These are phyloP conservation scores for Sclerotiophoma versabilis DNA, from an alignment of 2,329 filamentous ascomycete species.

Conservation along the genomic window DNA sequence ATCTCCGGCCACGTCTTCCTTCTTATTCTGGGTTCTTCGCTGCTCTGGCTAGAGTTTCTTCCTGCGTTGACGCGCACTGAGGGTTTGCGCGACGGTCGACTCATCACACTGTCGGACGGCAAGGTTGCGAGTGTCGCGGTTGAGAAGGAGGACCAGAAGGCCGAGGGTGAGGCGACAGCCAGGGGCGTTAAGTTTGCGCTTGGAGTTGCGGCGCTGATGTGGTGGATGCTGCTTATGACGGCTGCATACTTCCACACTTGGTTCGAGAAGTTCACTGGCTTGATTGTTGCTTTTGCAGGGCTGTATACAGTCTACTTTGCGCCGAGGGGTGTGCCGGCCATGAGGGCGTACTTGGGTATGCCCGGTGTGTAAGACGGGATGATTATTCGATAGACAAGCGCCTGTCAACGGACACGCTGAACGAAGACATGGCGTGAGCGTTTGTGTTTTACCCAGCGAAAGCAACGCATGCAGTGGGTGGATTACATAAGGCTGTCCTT, in stretches of 20 bases:
- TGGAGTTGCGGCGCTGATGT: constrained; percentile 72
- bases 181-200: constrained; percentile 63
- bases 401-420: neutral
- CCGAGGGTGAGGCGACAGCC: constrained; percentile 48
- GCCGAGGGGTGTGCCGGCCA: constrained; percentile 53
- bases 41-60: constrained; percentile 83
- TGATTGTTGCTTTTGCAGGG: constrained; percentile 56
- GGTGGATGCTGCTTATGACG: constrained; percentile 99
- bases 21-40: constrained; percentile 81
- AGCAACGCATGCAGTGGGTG: too few relatives aligned
- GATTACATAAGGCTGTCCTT: too few relatives aligned
- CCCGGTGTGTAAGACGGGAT: constrained; percentile 48
- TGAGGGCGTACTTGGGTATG: constrained; percentile 56
- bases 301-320: constrained; percentile 58
- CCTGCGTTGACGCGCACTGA: constrained; percentile 60
- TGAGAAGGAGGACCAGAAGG: constrained; percentile 51
- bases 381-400: neutral
- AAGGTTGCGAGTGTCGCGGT: constrained; percentile 59
- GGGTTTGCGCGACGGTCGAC: constrained; percentile 66
- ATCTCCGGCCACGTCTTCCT: constrained; percentile 96
- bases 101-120: constrained; percentile 71
- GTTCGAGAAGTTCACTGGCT: constrained; percentile 80
- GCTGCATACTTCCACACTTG: constrained; percentile 98
- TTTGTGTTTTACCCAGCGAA: neutral
- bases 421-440: neutral